phyloP scores from a whole-genome alignment of 2,329 filamentous ascomycete species.

The Pezizomycotina sp. region DNA sequence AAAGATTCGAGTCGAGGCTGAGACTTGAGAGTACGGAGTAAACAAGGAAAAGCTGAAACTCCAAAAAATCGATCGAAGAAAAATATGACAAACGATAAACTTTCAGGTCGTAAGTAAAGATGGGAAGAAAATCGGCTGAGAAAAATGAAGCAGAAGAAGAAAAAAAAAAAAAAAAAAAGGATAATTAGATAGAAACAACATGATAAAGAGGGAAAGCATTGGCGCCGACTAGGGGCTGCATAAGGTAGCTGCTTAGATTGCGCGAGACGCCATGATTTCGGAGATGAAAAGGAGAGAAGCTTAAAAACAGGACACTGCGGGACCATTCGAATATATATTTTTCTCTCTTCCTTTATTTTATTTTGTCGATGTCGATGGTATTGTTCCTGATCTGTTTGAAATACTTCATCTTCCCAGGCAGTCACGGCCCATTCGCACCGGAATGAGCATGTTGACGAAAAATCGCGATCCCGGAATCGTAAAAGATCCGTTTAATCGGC shows the following conservation, averaged over 20 bases:
- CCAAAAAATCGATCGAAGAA: too few relatives aligned
- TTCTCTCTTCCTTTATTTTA: slow-evolving; percentile 34
- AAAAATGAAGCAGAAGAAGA: slow-evolving; percentile 10
- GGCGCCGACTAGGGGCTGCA: neutral
- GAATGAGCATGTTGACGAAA: slow-evolving; percentile 98
- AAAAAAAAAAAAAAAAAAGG: slow-evolving; percentile 18
- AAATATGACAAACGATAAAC: neutral
- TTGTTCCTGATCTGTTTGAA: slow-evolving; percentile 83
- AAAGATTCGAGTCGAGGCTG: too few relatives aligned
- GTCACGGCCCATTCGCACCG: slow-evolving; percentile 89
- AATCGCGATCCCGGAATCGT: slow-evolving; percentile 72
- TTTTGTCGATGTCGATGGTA: slow-evolving; percentile 71
- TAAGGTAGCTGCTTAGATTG: neutral
- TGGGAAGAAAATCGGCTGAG: slow-evolving; percentile 1
- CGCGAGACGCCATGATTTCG: neutral
- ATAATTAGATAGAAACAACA: slow-evolving; percentile 18
- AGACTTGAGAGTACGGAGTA: too few relatives aligned
- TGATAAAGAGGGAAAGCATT: neutral
- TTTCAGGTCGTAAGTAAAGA: neutral
- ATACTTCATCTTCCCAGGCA: slow-evolving; percentile 95
- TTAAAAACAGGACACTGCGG: neutral
- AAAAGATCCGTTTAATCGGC: slow-evolving; percentile 65
- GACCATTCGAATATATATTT: too few relatives aligned
- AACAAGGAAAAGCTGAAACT: too few relatives aligned
- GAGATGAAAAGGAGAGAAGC: neutral